phyloP scores from a whole-genome alignment of 805 yeast species.

The Yamadazyma endophytica region DNA sequence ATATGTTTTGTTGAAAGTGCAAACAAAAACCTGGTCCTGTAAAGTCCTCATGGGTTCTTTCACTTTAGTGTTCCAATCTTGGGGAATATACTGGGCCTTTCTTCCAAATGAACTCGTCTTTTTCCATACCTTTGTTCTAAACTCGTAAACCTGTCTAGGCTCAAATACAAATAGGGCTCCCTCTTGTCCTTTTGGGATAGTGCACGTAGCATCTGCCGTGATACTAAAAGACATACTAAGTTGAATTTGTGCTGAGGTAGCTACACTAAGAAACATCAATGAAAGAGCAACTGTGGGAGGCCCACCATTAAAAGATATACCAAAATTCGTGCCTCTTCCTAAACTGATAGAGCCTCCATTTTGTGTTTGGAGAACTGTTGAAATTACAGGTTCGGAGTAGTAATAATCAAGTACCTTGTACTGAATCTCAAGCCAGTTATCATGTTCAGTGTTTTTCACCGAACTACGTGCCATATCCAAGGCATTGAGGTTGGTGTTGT shows the following conservation, averaged over 20 bases:
- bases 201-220: conserved; percentile 8
- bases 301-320: too few species aligned
- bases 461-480: neutral
- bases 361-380: too few species aligned
- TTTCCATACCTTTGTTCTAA: conserved; percentile 11
- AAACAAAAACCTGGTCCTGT: conserved; percentile 5
- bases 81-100: conserved; percentile 5
- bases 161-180: conserved; percentile 12
- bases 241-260: too few species aligned
- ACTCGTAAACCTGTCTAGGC: conserved; percentile 1
- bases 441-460: neutral
- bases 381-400: too few species aligned
- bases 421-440: conserved; percentile 9
- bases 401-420: too few species aligned
- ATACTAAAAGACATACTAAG: too few species aligned
- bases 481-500: conserved; percentile 6
- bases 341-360: too few species aligned
- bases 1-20: conserved; percentile 2
- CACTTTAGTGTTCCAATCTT: conserved; percentile 5
- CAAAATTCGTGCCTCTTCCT: too few species aligned
- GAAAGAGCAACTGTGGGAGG: too few species aligned
- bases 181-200: conserved; percentile 6
- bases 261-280: too few species aligned
- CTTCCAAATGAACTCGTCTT: conserved; percentile 1
- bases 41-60: conserved; percentile 3